Evolutionary conservation across 2,329 filamentous ascomycete genomes (phyloP).

Genomic region (Diaporthe australafricana): DNA sequence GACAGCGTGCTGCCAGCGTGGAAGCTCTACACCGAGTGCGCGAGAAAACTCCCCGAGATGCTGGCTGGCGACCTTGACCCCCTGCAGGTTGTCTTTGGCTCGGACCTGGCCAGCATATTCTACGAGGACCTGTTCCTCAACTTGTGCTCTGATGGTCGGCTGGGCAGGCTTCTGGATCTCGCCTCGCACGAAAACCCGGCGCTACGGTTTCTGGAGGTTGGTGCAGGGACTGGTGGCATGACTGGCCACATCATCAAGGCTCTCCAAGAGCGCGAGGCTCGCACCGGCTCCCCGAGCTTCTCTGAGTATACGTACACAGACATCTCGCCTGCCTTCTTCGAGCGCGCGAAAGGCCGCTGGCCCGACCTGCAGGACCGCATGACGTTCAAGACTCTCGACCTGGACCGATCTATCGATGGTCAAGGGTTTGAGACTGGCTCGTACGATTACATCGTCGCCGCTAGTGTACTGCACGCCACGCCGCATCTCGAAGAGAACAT

Average conservation of each 20-base stretch:
- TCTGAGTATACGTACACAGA: slow-evolving; percentile 33
- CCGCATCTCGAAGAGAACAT: slow-evolving; percentile 38
- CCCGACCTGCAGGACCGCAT: slow-evolving; percentile 27
- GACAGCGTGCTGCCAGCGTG: slow-evolving; percentile 45
- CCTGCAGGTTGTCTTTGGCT: slow-evolving; percentile 50
- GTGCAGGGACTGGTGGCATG: slow-evolving; percentile 12
- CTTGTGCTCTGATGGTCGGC: slow-evolving; percentile 38
- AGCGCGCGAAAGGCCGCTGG: slow-evolving; percentile 28
- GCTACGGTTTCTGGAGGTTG: slow-evolving; percentile 30
- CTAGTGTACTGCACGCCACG: slow-evolving; percentile 36
- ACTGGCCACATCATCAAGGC: slow-evolving; percentile 29
- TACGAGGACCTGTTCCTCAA: slow-evolving; percentile 47
- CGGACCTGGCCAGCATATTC: slow-evolving; percentile 48
- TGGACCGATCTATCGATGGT: slow-evolving; percentile 37
- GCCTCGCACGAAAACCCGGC: slow-evolving; percentile 38
- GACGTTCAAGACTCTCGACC: slow-evolving; percentile 29
- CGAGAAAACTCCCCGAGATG: slow-evolving; percentile 47
- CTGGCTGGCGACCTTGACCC: slow-evolving; percentile 49
- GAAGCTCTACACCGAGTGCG: slow-evolving; percentile 46
- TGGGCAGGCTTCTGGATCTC: slow-evolving; percentile 41
- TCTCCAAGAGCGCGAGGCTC: slow-evolving; percentile 19
- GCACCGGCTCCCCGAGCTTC: slow-evolving; percentile 8
- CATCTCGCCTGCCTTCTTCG: slow-evolving; percentile 32
- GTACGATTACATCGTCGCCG: slow-evolving; percentile 43
- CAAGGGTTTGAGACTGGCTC: slow-evolving; percentile 47